Base-by-base conservation (phyloP, 2,329 filamentous ascomycete genomes). In the Hypoxylon sp. region DNA sequence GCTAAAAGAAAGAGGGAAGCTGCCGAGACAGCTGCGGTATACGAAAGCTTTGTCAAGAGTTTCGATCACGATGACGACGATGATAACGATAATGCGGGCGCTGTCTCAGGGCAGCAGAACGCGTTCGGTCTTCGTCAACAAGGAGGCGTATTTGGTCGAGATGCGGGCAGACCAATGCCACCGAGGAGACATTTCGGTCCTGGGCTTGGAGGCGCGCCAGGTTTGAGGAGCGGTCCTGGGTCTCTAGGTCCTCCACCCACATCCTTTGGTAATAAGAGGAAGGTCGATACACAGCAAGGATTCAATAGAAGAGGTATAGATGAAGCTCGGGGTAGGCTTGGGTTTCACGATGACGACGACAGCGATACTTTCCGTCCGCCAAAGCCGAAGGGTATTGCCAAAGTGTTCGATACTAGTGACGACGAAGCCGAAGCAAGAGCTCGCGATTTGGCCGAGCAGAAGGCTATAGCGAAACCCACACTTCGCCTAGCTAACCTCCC, bases 41-140 rank as follows among this genome's bases (percentile, higher is more conserved):
- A 92, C 70, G 85, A 91, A 62, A 90, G 93, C 60, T 96, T 96
- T 61, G 84, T 94, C 48, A 93, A 93, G 71, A 91, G 81, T 46
- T 89, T 90, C 63, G 86, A 85, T 32, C 77, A 81, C 54, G 83
- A 86, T 26, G 80, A 81, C 17, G 76, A 79, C 51, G 80, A 81
- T 17, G 76, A 79, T 50, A 68, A 73, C 16, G 65, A 63, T 26
- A 53, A 61, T 45, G 35, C 51, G 52, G 61, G 30, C 57, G 54
- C 23, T 55, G 58, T 21, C 35, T 27, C 42, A 17, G 48, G 60
- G 30, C 26, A 37, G n/a, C 40, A 59, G 12, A 34, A 53, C 43
- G 20, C 51, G 19, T 54, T 54, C 21, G 49, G 56, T 51, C 27
- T 53, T 55, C 36, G 61, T n/a, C 62, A 60, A 13, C 47, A 50